Evolutionary conservation across 2,329 filamentous ascomycete genomes (phyloP), one percentile per base, ranked within the genome.

Genomic region (Atkinsonella hypoxylon): DNA sequence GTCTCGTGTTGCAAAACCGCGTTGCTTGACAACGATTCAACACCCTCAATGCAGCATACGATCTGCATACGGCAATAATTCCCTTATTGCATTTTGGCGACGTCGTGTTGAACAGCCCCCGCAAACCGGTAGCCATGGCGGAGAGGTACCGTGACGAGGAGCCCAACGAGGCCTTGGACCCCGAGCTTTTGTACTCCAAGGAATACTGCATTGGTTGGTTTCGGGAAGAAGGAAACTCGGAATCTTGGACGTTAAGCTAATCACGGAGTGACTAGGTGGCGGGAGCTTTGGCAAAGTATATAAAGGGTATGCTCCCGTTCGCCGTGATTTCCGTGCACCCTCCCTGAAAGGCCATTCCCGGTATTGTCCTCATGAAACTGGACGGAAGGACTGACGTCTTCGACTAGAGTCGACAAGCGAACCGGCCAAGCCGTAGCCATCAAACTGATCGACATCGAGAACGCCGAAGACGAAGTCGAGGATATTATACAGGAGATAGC

Each of bases 401-500:
- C 22, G 5, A n/a, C 17, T 59, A 93, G 87, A 53, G 88, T 97
- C 57, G 91, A 97, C 71, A 95, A 93, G 64, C 82, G 88, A 48
- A 95, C 86, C 17, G 93, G 93, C 38, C 86, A 95, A 63, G 85
- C 91, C 12, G 93, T 98, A 47, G 93, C 93, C 30, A 98, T 98
- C 74, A 98, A 98, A 70, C 78, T 98, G 61, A 97, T 98, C 66
- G 93, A 98, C 63, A 93, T 98, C 58, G 93, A 98, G 70, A 96
- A 93, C 71, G 93, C 93, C 62, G 93, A 98, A 70, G 93, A 98
- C 67, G 93, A 98, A 71, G 91, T 98, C 59, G 93, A 97, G 72
- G 93, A 98, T 70, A 98, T 98, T 61, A 96, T 97, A 66, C 89
- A 95, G 67, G 93, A 98, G 71, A 97, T 98, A 59, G 89, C 91